Base-by-base conservation (phyloP, 2,329 filamentous ascomycete species). In the Parastagonospora avenae region DNA sequence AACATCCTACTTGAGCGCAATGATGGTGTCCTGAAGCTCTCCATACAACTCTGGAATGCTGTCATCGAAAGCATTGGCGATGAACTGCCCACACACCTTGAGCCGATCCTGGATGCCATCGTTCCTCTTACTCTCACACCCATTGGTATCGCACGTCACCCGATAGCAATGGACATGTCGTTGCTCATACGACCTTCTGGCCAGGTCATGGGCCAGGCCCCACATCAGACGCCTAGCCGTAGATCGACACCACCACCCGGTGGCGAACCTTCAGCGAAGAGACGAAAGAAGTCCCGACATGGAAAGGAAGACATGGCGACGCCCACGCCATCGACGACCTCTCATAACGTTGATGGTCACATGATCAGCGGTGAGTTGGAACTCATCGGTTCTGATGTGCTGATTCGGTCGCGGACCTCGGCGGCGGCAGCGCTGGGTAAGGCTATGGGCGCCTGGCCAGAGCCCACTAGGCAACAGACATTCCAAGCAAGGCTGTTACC, bases 281-380 rank as follows among this genome's bases (percentile, higher is more conserved):
- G 91, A 58, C 84, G 92, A 30, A 86, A 92, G 54, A 95, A 92
- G 73, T 90, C 90, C 0, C 96, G 95, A 77, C 81, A 81, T 49
- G 77, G 84, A 15, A 90, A 94, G 47, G 88, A 92, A 16, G 72
- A 74, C 11, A 63, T 66, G 41, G 52, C 60, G 27, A 75, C 82
- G 8, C 77, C 83, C 1, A 77, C 83, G 1, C 76, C 82, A 4
- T 83, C 89, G n/a, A 85, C 89, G 1, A 54, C 54, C 7, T 66
- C 67, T 7, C 94, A 99, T 74, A 96, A 99, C 72, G 91, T 99
- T 14, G 94, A 99, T 71, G 94, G 92, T 8, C 92, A 96, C 62
- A 97, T 99, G 88, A 92, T 99, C 79, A 90, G 93, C 70, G 94
- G 95, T 44, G 95, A 99, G 66, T 88, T 97, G 40, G 95, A 99